Evolutionary conservation across 108 stramenopile genomes (phyloP).

Genomic region (Stephanodiscus triporus): DNA sequence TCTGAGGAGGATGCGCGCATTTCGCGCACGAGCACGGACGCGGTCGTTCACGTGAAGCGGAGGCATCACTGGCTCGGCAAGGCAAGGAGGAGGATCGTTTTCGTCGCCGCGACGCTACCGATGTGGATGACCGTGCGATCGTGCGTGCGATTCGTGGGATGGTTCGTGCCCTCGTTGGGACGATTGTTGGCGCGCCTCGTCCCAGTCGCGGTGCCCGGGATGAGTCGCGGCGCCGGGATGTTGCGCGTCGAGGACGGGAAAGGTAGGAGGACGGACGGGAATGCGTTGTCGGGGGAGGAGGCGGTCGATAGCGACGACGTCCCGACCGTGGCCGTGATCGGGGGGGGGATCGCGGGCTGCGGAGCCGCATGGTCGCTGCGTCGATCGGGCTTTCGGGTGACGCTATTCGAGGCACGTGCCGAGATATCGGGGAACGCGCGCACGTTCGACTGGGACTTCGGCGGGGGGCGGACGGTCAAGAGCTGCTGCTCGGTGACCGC

Average conservation of each 20-base stretch:
- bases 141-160: conserved; percentile 40
- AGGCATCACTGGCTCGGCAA: conserved; percentile 29
- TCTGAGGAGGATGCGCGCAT: conserved; percentile 30
- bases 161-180: conserved; percentile 35
- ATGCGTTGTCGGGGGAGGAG: not conserved
- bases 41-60: conserved; percentile 44
- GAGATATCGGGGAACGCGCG: conserved; percentile 63
- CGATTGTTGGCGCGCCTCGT: conserved; percentile 40
- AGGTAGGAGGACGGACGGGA: too few relatives aligned
- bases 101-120: conserved; percentile 47
- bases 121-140: conserved; percentile 55
- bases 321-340: conserved; percentile 61
- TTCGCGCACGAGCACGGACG: conserved; percentile 17
- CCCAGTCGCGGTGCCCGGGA: conserved; percentile 53
- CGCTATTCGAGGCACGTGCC: conserved; percentile 54
- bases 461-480: conserved; percentile 47
- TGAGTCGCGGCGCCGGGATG: conserved; percentile 54
- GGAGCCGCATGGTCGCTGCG: conserved; percentile 63
- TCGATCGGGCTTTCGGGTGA: conserved; percentile 51
- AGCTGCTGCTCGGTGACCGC: conserved; percentile 62
- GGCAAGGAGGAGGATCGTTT: conserved; percentile 42
- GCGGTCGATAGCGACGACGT: not conserved
- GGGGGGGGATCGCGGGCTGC: conserved; percentile 67
- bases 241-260: conserved; percentile 9
- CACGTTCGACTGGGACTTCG: conserved; percentile 61